Evolutionary conservation across 306 rosid genomes (phyloP), one percentile per base, ranked within the genome.

Genomic region (Crotalaria pallida): DNA sequence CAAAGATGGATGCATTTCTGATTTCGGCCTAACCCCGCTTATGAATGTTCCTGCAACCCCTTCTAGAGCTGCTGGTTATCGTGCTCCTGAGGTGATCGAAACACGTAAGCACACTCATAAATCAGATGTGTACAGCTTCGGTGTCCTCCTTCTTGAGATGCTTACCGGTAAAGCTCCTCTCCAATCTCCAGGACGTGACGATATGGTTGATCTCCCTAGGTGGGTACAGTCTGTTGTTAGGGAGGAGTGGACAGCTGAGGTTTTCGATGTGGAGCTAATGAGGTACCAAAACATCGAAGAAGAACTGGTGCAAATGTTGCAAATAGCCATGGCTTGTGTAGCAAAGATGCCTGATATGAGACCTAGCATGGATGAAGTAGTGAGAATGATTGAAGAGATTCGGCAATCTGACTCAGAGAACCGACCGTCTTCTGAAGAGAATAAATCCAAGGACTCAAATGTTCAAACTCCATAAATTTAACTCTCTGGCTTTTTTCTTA

Each of bases 231-330:
- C 98, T 0, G 98, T 92, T 3, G 96, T 92, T 53, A 87, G 98
- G 83, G 98, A 92, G 81, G 98, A 92, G 83, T 92, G 98, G 98
- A 92, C 98, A 1, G 98, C 98, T 0, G 98, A 92, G 87, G 98
- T 92, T 45, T 92, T 92, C 7, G 98, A 92, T 13, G 92, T 89
- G 13, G 98, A 92, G 78, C 86, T 92, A 61, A 92, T 92, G 98
- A 82, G 88, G 76, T 89, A 83, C 88, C 92, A 83, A 81, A 89
- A 92, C 79, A 89, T 89, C 5, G 98, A 92, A 73, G 98, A 92
- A 77, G 98, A 92, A 72, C 88, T 92, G 98, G 98, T 92, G 70
- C 98, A 92, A 70, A 88, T 92, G 98, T 82, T 92, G 85, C 98
- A 92, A 71, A 89, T 92, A 61, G 98, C 88, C 72, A 92, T 92